phyloP scores from a whole-genome alignment of 352 stramenopile genomes.

The Phytophthora agathidicida region DNA sequence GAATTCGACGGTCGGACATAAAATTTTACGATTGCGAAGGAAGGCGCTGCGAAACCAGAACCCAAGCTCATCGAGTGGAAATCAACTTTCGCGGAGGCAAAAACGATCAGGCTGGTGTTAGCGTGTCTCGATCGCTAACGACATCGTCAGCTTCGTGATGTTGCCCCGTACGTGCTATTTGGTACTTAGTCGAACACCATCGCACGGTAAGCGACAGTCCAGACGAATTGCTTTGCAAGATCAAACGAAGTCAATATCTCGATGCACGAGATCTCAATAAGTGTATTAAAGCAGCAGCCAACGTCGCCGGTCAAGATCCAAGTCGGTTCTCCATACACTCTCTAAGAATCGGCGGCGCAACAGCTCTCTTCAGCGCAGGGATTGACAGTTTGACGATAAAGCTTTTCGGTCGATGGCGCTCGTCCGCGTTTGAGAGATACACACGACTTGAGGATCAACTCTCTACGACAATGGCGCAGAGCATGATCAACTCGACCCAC shows the following conservation, averaged over 20 bases:
- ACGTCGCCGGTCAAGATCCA: not conserved
- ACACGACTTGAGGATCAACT: slow-evolving; percentile 8
- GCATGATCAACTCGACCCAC: slow-evolving; percentile 1
- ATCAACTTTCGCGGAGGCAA: slow-evolving; percentile 27
- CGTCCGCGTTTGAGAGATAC: slow-evolving; percentile 7
- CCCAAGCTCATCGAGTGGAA: not conserved
- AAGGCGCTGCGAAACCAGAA: not conserved
- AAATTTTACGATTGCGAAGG: slow-evolving; percentile 2
- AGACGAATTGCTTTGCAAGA: slow-evolving; percentile 17
- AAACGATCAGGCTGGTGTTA: slow-evolving; percentile 18
- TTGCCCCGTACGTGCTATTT: slow-evolving; percentile 6
- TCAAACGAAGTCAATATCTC: not conserved
- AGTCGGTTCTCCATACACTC: not conserved
- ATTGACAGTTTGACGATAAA: slow-evolving; percentile 16
- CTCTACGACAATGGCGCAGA: not conserved
- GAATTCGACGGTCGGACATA: slow-evolving; percentile 5
- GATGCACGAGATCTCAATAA: not conserved
- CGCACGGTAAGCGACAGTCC: not conserved
- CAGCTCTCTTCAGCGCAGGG: slow-evolving; percentile 8
- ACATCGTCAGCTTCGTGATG: slow-evolving; percentile 4
- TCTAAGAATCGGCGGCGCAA: slow-evolving; percentile 5
- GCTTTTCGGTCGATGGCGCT: slow-evolving; percentile 12
- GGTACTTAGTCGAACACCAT: slow-evolving; percentile 12
- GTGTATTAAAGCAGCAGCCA: slow-evolving; percentile 5
- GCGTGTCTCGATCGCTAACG: not conserved